Evolutionary conservation across 2,329 filamentous ascomycete species (phyloP).

Genomic region (Ascochyta rabiei): DNA sequence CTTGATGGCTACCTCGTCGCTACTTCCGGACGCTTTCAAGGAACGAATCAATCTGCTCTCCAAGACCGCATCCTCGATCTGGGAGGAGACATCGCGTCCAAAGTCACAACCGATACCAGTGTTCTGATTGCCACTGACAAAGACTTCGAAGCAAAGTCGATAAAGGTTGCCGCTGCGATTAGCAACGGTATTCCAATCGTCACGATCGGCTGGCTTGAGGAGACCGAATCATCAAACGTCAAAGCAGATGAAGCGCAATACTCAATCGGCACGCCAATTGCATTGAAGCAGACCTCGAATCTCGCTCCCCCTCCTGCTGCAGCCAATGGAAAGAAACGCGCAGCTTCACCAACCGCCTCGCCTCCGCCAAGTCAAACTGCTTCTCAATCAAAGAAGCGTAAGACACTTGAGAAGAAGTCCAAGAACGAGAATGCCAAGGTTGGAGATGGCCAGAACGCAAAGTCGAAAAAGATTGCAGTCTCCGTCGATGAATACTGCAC

Average conservation of each 20-base stretch:
- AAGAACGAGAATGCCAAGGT: slow-evolving; percentile 40
- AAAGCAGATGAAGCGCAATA: slow-evolving; percentile 51
- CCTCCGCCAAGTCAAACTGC: slow-evolving; percentile 14
- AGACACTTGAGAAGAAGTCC: slow-evolving; percentile 30
- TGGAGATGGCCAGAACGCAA: slow-evolving; percentile 53
- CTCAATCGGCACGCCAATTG: slow-evolving; percentile 29
- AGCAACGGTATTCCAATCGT: slow-evolving; percentile 62
- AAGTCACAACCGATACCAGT: slow-evolving; percentile 58
- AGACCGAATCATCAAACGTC: slow-evolving; percentile 55
- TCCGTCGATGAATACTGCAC: slow-evolving; percentile 56
- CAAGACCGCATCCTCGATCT: slow-evolving; percentile 56
- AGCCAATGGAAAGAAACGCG: slow-evolving; percentile 40
- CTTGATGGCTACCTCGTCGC: slow-evolving; percentile 60
- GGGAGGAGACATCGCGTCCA: slow-evolving; percentile 57
- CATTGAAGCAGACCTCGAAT: slow-evolving; percentile 7
- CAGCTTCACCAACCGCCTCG: slow-evolving; percentile 31
- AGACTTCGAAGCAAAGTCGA: slow-evolving; percentile 58
- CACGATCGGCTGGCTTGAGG: slow-evolving; percentile 65
- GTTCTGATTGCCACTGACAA: slow-evolving; percentile 63
- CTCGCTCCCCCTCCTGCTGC: slow-evolving; percentile 10
- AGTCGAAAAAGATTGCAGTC: slow-evolving; percentile 51
- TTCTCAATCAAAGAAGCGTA: slow-evolving; percentile 27
- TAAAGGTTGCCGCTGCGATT: slow-evolving; percentile 60
- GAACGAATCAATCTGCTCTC: slow-evolving; percentile 58
- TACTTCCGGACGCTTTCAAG: slow-evolving; percentile 66